Percentiles rank a stretch among this genome's conserved stretches.
Conservation (phyloP, 768 basidiomycete genomes). For the Serendipita indica region DNA sequence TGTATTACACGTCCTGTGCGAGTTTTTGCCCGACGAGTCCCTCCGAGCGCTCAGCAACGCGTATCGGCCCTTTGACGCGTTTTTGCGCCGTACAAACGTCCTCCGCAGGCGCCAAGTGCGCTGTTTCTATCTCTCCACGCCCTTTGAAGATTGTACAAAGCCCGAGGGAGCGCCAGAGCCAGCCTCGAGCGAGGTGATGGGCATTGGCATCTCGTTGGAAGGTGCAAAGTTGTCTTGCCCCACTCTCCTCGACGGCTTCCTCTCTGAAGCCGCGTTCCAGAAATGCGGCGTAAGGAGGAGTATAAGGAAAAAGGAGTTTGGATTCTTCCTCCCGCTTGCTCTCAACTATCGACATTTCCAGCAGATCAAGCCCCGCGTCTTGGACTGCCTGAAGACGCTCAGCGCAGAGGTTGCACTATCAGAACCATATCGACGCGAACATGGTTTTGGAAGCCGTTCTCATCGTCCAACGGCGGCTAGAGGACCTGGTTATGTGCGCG, state of each 20-base stretch:
- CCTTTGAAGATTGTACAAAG: not conserved
- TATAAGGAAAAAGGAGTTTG: not conserved
- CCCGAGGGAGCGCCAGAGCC: not conserved
- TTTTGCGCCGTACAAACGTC: not conserved
- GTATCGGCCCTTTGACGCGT: not conserved
- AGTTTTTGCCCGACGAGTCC: conserved; percentile 6
- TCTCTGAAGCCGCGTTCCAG: conserved; percentile 1
- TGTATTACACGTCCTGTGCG: conserved; percentile 2
- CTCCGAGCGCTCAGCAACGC: not conserved
- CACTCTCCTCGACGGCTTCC: conserved; percentile 1
- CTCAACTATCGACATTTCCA: not conserved
- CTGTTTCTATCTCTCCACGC: not conserved
- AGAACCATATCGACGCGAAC: not conserved
- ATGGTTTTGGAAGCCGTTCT: not conserved
- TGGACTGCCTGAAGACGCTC: not conserved
- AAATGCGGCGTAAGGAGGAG: not conserved
- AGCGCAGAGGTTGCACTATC: not conserved
- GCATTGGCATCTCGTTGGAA: not conserved
- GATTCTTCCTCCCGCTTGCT: not conserved
- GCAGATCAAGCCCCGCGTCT: conserved; percentile 1
- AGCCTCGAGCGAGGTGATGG: not conserved
- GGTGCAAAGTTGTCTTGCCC: not conserved
- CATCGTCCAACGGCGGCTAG: not conserved
- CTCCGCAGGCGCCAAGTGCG: not conserved
- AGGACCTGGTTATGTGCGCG: not conserved